Base-by-base conservation (phyloP, 2,329 filamentous ascomycete species). In the Kalaharituber pfeilii region DNA sequence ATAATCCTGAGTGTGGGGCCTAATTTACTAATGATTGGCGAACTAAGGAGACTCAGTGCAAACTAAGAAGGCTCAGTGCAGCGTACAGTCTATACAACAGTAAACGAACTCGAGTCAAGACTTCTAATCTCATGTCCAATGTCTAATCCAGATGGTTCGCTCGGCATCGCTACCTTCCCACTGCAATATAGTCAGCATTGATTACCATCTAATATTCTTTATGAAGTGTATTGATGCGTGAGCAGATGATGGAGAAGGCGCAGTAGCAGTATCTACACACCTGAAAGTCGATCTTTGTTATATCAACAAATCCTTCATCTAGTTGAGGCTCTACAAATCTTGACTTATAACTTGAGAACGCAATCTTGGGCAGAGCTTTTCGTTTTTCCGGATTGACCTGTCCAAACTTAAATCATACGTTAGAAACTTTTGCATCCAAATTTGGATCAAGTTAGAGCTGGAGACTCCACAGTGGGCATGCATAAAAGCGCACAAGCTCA, bases 331-430 rank as follows among this genome's bases (percentile, higher is more conserved):
- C 75, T 60, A 79, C 79, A 68, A 85, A 91, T 52, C 85, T 76
- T 7, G 80, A 77, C 15, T 73, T 71, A 65, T 86, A 98, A 11
- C 80, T 76, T 24, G 75, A 79, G 66, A 95, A 96, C 0, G 91
- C 89, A 59, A 91, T 72, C 45, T 77, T 78, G 0, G 89, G 88
- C 4, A 98, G 74, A 1, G 78, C 74, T 0, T 74, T 70, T 58
- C 91, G 77, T 24, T 78, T 76, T 67, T 96, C 89, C 1, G 88
- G 89, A 65, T 96, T 96, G 69, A 87, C 74, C 72, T 81, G 63
- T 60, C 29, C 29, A 39, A 5, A 39, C 4, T 39, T n/a, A 13
- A 39, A 49, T 42, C 15, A 51, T 55, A 24, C 47, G 27, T 28
- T 18, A 39, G 5, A 18, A 39, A 15, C 20, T 15, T 39, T 39